phyloP scores from a whole-genome alignment of 768 basidiomycete genomes.

The Hypholoma sublateritium region DNA sequence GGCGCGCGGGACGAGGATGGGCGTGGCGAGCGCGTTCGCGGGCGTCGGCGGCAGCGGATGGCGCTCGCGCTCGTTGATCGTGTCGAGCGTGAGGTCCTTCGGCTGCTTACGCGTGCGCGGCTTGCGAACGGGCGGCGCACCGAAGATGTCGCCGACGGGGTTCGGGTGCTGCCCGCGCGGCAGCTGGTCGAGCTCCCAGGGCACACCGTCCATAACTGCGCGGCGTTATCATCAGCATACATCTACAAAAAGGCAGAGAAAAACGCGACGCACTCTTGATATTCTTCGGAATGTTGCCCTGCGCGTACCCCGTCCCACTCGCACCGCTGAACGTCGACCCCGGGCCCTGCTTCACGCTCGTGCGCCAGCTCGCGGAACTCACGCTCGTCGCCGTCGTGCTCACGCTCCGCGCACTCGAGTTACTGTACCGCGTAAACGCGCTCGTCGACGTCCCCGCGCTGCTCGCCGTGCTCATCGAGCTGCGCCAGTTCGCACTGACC shows the following conservation, averaged over 20 bases:
- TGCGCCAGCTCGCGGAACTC: conserved; percentile 73
- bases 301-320: conserved; percentile 27
- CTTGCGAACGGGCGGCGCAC: conserved; percentile 61
- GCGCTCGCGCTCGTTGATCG: conserved; percentile 62
- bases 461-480: conserved; percentile 67
- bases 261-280: conserved; percentile 68
- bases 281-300: conserved; percentile 56
- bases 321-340: conserved; percentile 25
- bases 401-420: conserved; percentile 68
- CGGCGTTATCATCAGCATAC: conserved; percentile 7
- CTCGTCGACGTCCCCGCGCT: conserved; percentile 70
- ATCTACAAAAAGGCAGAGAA: conserved; percentile 7
- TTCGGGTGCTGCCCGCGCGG: conserved; percentile 66
- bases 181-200: conserved; percentile 70
- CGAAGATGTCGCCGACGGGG: conserved; percentile 63
- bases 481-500: conserved; percentile 75
- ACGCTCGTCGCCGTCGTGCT: conserved; percentile 83
- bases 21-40: not conserved
- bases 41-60: not conserved
- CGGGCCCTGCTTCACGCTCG: conserved; percentile 35
- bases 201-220: conserved; percentile 74
- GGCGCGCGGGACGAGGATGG: not conserved
- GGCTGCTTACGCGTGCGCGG: conserved; percentile 60
- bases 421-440: conserved; percentile 80
- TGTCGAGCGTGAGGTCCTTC: conserved; percentile 68